Evolutionary conservation across 2,329 filamentous ascomycete genomes (phyloP), one percentile per base, ranked within the genome.

Genomic region (Pestalotiopsis sp.): DNA sequence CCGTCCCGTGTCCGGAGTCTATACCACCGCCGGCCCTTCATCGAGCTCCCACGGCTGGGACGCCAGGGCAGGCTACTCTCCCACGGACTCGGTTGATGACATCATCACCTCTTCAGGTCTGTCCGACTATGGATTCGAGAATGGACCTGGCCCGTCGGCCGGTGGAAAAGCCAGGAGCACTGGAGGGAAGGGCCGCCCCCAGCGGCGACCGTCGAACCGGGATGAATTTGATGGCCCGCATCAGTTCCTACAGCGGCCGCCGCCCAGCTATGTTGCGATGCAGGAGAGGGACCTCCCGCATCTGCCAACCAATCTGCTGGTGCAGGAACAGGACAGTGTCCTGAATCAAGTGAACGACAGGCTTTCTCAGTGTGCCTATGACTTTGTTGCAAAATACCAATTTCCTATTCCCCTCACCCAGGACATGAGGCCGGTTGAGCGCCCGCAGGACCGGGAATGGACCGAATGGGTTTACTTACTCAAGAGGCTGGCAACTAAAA

Each of bases 141-240:
- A 85, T 73, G 81, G 82, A 64, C 75, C 75, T 39, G 80, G 82
- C 67, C 9, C 27, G 3, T 75, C 80, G 45, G 78, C 81, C 41
- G 77, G 81, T 3, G 81, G 80, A 71, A 86, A 85, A 73, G 78
- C 80, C 69, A 87, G 86, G 74, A 77, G 78, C 57, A 80, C 79
- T 63, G 81, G 82, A 64, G 88, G 87, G 75, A 79, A 81, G 65
- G 59, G 59, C 59, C 83, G 85, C 56, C 82, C 87, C 17, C 91
- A 93, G 77, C 87, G 92, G 74, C 88, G 92, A 38, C 90, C 92
- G 31, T 93, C 92, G 57, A 95, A 95, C 82, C 88, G 93, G 70
- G 93, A 97, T 83, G 93, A 96, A 80, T 97, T 97, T 80, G 93
- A 96, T 80, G 93, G 93, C 2, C 93, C 93, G 9, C 92, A 94